Evolutionary conservation across 257 asterid genomes (phyloP).

Genomic region (Solanum dulcamara): DNA sequence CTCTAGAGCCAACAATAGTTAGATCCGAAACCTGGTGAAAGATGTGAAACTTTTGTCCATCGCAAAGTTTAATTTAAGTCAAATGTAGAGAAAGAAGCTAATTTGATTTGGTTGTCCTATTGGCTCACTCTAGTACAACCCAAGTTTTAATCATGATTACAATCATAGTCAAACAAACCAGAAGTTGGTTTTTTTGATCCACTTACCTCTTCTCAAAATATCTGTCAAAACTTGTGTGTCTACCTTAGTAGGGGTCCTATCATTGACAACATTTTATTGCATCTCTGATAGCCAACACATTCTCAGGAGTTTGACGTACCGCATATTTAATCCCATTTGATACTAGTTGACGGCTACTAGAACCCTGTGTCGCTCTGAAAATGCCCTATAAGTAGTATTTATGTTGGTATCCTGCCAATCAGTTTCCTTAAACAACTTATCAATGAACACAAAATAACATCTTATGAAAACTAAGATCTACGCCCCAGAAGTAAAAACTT

Average conservation of each 20-base stretch:
- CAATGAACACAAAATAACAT: neutral
- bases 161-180: neutral
- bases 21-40: neutral
- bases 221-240: neutral
- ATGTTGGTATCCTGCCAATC: conserved; percentile 39
- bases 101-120: neutral
- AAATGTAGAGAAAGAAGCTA: neutral
- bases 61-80: neutral
- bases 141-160: too few species aligned
- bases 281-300: neutral
- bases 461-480: neutral
- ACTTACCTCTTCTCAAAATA: too few species aligned
- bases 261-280: neutral
- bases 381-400: conserved; percentile 74
- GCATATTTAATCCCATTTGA: neutral
- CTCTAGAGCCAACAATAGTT: neutral
- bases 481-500: conserved; percentile 3
- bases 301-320: neutral
- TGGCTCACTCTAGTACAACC: neutral
- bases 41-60: neutral
- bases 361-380: conserved; percentile 26
- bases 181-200: neutral
- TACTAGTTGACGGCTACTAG: neutral
- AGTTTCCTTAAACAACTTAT: neutral
- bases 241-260: neutral